Base-by-base conservation (phyloP, 2,329 filamentous ascomycete genomes). In the Sclerotinia borealis region DNA sequence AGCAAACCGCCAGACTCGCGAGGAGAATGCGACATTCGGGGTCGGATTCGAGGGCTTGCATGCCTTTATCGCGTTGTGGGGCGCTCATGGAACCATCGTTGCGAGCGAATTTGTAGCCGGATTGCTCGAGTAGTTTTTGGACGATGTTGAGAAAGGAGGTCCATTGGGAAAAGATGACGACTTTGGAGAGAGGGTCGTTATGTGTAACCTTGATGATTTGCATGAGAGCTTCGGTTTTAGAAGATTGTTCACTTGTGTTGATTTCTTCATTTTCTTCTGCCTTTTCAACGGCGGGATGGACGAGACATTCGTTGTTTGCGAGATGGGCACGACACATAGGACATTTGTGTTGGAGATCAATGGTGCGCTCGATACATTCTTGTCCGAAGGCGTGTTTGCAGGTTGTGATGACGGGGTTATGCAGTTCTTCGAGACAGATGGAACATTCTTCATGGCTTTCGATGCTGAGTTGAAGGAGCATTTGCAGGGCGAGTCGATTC, bases 401-500 rank as follows among this genome's bases (percentile, higher is more conserved):
- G 54, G 87, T 84, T 1, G 92, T 96, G 70, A 96, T 96, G 59
- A 95, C 85, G 0, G 92, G 91, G 4, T 84, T 79, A 31, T 85
- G 84, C 3, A 93, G 79, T 0, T 79, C 78, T 36, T 96, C 91
- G 37, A 93, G 83, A 74, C 93, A 96, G 59, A 96, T 84, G 0
- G 90, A 81, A 71, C 93, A 96, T 65, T 93, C 88, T 69, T 96
- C 92, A 66, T 91, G 89, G 51, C 81, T 88, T 67, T 96, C 91
- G 61, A 93, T 89, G 66, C 85, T 86, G 9, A 96, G 79, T 65
- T 90, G 86, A 4, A 96, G 81, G 58, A 93, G 83, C 61, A 89
- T 84, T 70, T 93, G 91, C 19, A 96, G 79, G 13, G 91, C 85
- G 25, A 81, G 81, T 27, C 83, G 78, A 71, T 93, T 96, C 74